Base-by-base conservation (phyloP, 768 basidiomycete species). In the Zangia roseola region DNA sequence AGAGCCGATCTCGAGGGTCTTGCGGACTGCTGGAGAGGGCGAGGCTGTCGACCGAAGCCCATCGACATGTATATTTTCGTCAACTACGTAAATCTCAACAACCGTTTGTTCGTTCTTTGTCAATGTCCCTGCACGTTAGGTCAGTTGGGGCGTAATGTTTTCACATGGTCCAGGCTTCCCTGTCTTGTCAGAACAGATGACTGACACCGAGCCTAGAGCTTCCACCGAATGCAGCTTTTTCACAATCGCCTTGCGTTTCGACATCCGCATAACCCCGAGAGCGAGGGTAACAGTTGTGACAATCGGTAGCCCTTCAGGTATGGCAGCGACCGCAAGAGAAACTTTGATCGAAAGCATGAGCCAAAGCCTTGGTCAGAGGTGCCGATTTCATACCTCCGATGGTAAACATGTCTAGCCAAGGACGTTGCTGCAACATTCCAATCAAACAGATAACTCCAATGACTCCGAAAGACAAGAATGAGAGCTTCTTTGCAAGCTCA, bases 331-430 rank as follows among this genome's bases (percentile, higher is more conserved):
- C 25, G 94, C 94, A 52, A 98, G 80, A 2, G 94, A 98, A 4
- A 98, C 94, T 97, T 48, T 34, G 40, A 45, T 47, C 64, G 3
- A 58, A 53, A 51, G 19, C 25, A 47, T 56, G 43, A 56, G 42
- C 19, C 51, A 17, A 55, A 24, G 17, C 24, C 25, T 10, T 9
- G 9, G 5, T 16, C 12, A 49, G 13, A 20, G 26, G 33, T 5
- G 5, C 23, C 14, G 21, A 28, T 25, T 31, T 67, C 82, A 45
- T 60, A 94, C 94, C 94, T 74, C 94, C 94, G 53, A 98, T 98
- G 9, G 94, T 98, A 64, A 98, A 97, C 95, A 97, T 98, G 40
- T 95, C 94, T 10, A 97, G 71, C 94, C 93, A 97, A 10, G 87
- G 80, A 17, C 95, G 77, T 33, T 82, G 74, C 62, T 97, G 94